Percentiles rank a stretch among this genome's conserved stretches.
phyloP scores from a whole-genome alignment of 352 stramenopile species.

The Pythium dissimile region DNA sequence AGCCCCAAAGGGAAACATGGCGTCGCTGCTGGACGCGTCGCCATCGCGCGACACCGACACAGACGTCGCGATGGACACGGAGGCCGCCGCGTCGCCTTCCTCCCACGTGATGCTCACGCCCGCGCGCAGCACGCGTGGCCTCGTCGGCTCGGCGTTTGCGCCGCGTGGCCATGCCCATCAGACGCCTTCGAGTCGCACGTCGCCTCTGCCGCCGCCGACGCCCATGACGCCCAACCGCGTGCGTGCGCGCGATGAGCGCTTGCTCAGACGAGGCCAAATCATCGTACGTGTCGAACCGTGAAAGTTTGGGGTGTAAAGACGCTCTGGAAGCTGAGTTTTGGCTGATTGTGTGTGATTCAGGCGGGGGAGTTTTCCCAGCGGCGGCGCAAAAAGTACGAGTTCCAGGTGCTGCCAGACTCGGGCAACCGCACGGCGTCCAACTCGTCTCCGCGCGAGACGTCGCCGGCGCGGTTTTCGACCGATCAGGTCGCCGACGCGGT shows the following conservation, averaged over 20 bases:
- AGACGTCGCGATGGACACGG: constrained; percentile 18
- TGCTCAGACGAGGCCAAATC: constrained; percentile 22
- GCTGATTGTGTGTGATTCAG: constrained; percentile 7
- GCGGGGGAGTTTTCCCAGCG: constrained; percentile 24
- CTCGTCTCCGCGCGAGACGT: constrained; percentile 33
- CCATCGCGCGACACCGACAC: neutral
- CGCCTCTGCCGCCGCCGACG: constrained; percentile 11
- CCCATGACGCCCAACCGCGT: constrained; percentile 26
- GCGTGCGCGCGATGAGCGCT: constrained; percentile 21
- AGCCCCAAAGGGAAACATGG: neutral
- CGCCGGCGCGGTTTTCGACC: constrained; percentile 61
- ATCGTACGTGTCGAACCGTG: constrained; percentile 21
- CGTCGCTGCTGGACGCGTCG: constrained; percentile 1
- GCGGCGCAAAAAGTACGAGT: constrained; percentile 44
- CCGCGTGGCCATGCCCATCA: neutral
- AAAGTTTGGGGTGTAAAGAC: neutral
- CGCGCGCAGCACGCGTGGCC: neutral
- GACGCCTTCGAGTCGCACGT: constrained; percentile 8
- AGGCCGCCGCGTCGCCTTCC: constrained; percentile 1
- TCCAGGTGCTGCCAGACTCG: constrained; percentile 55
- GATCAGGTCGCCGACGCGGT: constrained; percentile 75
- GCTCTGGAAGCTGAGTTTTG: neutral
- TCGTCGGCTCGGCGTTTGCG: neutral
- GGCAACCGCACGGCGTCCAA: constrained; percentile 29
- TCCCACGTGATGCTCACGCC: constrained; percentile 6